Evolutionary conservation across 2,329 filamentous ascomycete genomes (phyloP).

Genomic region (Beauveria varroae): DNA sequence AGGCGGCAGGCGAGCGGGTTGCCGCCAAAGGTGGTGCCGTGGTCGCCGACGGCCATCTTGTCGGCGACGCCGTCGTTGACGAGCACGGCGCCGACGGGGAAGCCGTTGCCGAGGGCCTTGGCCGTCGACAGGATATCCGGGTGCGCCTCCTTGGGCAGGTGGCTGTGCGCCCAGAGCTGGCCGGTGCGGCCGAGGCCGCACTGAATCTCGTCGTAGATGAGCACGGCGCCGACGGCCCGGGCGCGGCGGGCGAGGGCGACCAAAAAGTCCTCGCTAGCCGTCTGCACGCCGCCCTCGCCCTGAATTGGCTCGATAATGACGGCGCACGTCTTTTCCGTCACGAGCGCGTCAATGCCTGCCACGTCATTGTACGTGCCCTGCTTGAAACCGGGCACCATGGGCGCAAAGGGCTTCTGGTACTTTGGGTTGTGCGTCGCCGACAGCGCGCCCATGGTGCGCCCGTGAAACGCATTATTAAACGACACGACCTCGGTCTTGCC

Average conservation of each 20-base stretch:
- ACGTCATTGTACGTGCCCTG: slow-evolving; percentile 84
- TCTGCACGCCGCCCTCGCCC: slow-evolving; percentile 88
- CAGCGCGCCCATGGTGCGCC: slow-evolving; percentile 87
- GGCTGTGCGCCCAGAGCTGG: slow-evolving; percentile 78
- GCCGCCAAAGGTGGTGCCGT: slow-evolving; percentile 90
- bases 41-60: slow-evolving; percentile 58
- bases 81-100: slow-evolving; percentile 74
- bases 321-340: slow-evolving; percentile 82
- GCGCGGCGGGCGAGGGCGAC: slow-evolving; percentile 76
- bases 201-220: slow-evolving; percentile 97
- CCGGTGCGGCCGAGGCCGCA: slow-evolving; percentile 87
- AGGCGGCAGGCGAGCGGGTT: slow-evolving; percentile 81
- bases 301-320: slow-evolving; percentile 97
- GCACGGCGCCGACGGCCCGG: slow-evolving; percentile 75
- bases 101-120: slow-evolving; percentile 93
- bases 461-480: slow-evolving; percentile 90
- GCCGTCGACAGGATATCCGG: slow-evolving; percentile 91
- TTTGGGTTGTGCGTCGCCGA: slow-evolving; percentile 98
- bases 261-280: slow-evolving; percentile 77
- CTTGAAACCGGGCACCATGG: slow-evolving; percentile 90
- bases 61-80: slow-evolving; percentile 33
- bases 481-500: slow-evolving; percentile 79
- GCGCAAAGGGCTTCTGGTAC: slow-evolving; percentile 90
- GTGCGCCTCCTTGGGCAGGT: slow-evolving; percentile 70
- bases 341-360: slow-evolving; percentile 58